These are phyloP conservation scores for Gnomoniopsis smithogilvyi DNA, from an alignment of 2,329 filamentous ascomycete species.

Conservation along the genomic window DNA sequence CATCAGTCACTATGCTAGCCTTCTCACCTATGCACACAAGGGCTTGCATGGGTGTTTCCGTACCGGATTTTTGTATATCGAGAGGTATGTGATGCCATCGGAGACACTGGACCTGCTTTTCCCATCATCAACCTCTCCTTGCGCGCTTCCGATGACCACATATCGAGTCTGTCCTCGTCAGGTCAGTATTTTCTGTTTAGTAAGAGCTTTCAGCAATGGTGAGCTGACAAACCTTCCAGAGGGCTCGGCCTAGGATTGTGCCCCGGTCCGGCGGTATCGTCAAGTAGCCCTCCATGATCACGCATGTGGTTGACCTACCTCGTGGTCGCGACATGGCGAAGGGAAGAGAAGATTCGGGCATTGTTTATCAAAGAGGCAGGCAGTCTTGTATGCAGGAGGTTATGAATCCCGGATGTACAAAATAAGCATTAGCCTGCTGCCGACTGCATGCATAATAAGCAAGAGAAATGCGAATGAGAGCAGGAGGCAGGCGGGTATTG, in stretches of 20 bases:
- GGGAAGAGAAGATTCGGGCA: not conserved
- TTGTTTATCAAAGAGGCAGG: not conserved
- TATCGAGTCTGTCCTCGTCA: conserved; percentile 48
- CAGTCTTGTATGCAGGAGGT: not conserved
- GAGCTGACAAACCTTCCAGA: conserved; percentile 47
- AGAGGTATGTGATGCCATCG: conserved; percentile 44
- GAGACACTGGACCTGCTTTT: conserved; percentile 21
- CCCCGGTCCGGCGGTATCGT: conserved; percentile 49
- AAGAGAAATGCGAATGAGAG: not conserved
- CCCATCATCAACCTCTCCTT: conserved; percentile 33
- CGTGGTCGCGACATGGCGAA: conserved; percentile 1
- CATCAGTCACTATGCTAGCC: conserved; percentile 8
- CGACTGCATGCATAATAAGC: not conserved
- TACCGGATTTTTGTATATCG: conserved; percentile 46
- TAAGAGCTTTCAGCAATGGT: not conserved
- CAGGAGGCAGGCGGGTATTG: not conserved
- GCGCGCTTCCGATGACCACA: conserved; percentile 48
- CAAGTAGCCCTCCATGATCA: conserved; percentile 47
- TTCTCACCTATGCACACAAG: not conserved
- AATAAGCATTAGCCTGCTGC: not conserved
- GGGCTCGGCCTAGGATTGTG: conserved; percentile 46
- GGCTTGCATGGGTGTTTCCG: not conserved
- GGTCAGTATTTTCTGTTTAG: not conserved
- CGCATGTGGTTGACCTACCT: conserved; percentile 7
- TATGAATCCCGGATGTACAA: not conserved